Percentiles rank a stretch among this genome's conserved stretches.
Evolutionary conservation across 768 basidiomycete genomes (phyloP).

Genomic region (Termitomyces sp.): DNA sequence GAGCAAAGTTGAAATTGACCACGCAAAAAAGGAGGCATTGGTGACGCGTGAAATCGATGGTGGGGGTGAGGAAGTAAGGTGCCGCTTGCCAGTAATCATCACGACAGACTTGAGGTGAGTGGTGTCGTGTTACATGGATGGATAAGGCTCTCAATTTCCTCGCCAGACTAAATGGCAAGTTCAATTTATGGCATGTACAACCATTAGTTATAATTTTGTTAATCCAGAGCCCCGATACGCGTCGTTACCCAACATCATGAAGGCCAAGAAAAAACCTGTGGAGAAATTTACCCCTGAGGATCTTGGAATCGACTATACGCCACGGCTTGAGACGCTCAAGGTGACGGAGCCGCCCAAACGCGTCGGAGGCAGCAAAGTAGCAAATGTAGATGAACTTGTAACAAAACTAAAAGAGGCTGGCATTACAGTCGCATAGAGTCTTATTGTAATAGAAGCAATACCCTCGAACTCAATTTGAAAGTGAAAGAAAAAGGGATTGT

Average conservation of each 20-base stretch:
- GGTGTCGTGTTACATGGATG: neutral
- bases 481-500: neutral
- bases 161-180: constrained; percentile 68
- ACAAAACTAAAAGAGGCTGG: constrained; percentile 89
- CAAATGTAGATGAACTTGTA: constrained; percentile 85
- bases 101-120: constrained; percentile 91
- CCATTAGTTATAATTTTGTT: constrained; percentile 4
- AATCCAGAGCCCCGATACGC: constrained; percentile 89
- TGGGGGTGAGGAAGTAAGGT: constrained; percentile 79
- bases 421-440: constrained; percentile 34
- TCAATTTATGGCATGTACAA: neutral
- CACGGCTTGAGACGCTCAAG: constrained; percentile 80
- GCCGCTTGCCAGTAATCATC: constrained; percentile 77
- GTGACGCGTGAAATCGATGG: constrained; percentile 95
- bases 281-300: constrained; percentile 79
- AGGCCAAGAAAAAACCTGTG: constrained; percentile 98
- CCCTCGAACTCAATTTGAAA: neutral
- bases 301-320: constrained; percentile 80
- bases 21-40: constrained; percentile 55
- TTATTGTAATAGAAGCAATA: constrained; percentile 1
- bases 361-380: constrained; percentile 90
- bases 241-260: constrained; percentile 96
- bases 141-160: neutral
- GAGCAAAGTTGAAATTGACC: constrained; percentile 76
- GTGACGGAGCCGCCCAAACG: constrained; percentile 89